These are phyloP conservation scores for Nigrospora osmanthi DNA, from an alignment of 2,329 filamentous ascomycete species.

Conservation along the genomic window DNA sequence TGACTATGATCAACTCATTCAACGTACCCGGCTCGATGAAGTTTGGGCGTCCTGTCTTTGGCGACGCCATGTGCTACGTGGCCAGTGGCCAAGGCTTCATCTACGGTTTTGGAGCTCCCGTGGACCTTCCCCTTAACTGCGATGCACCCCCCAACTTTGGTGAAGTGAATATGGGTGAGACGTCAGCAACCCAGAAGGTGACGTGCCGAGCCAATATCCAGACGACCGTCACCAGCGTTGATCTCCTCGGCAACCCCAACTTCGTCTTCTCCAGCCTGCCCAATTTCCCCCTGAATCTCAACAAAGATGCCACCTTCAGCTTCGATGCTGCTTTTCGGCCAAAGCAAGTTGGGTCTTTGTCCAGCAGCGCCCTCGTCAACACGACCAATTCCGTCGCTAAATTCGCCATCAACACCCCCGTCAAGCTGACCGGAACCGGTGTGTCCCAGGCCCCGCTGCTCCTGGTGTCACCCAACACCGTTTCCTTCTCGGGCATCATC, in stretches of 20 bases:
- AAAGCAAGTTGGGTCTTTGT: constrained; percentile 35
- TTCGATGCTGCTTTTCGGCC: constrained; percentile 38
- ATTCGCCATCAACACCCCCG: constrained; percentile 36
- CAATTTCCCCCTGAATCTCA: constrained; percentile 21
- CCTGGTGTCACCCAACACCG: constrained; percentile 33
- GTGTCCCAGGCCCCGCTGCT: constrained; percentile 37
- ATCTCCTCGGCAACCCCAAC: constrained; percentile 26
- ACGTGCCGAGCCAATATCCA: constrained; percentile 40
- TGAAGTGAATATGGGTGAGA: constrained; percentile 29
- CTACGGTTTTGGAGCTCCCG: constrained; percentile 48
- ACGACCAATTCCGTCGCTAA: constrained; percentile 37
- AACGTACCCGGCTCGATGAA: constrained; percentile 44
- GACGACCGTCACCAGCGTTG: constrained; percentile 31
- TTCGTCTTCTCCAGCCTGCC: constrained; percentile 25
- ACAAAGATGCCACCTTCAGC: constrained; percentile 29
- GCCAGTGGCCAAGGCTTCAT: constrained; percentile 41
- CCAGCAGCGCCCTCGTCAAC: constrained; percentile 36
- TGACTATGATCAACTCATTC: constrained; percentile 42
- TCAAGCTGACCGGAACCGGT: constrained; percentile 40
- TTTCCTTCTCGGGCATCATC: constrained; percentile 43
- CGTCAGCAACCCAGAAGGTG: constrained; percentile 24
- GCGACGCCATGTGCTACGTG: constrained; percentile 47
- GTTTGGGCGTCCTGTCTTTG: constrained; percentile 50
- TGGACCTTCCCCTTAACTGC: constrained; percentile 46
- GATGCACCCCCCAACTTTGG: constrained; percentile 40